phyloP scores from a whole-genome alignment of 208 protist genomes.

The Leishmania guyanensis region DNA sequence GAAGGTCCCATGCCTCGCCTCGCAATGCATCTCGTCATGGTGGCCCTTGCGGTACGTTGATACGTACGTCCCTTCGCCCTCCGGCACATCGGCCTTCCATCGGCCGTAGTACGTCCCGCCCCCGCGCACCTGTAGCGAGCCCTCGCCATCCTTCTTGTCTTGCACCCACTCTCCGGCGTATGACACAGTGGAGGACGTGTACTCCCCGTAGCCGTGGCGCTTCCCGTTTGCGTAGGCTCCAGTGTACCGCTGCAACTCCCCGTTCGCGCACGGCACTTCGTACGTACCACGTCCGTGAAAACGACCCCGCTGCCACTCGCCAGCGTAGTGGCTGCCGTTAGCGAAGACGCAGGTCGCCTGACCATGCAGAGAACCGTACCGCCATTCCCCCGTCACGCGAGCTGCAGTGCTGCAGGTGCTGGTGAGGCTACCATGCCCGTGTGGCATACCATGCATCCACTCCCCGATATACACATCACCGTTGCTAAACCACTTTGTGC shows the following conservation, averaged over 20 bases:
- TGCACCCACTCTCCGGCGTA: constrained; percentile 81
- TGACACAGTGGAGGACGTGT: constrained; percentile 41
- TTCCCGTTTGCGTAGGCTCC: constrained; percentile 70
- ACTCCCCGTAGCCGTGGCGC: constrained; percentile 70
- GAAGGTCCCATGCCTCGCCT: constrained; percentile 24
- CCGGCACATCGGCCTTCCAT: constrained; percentile 62
- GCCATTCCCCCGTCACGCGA: constrained; percentile 81
- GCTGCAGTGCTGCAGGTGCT: constrained; percentile 39
- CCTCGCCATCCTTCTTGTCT: constrained; percentile 75
- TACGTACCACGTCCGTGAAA: constrained; percentile 74
- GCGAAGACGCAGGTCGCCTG: constrained; percentile 61
- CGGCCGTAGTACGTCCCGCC: constrained; percentile 47
- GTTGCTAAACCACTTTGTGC: constrained; percentile 79
- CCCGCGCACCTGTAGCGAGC: constrained; percentile 41
- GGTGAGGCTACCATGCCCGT: constrained; percentile 77
- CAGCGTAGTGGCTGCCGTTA: constrained; percentile 75
- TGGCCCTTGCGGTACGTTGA: constrained; percentile 9
- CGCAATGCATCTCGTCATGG: constrained; percentile 28
- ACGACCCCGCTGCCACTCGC: constrained; percentile 61
- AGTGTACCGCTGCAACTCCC: constrained; percentile 44
- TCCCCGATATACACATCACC: constrained; percentile 79
- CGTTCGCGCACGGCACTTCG: constrained; percentile 14
- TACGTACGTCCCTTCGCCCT: constrained; percentile 50
- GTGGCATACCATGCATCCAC: constrained; percentile 67
- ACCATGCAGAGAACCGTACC: constrained; percentile 64